These are phyloP conservation scores for Malassezia globosa DNA, from an alignment of 1,284 basidiomycete species.

Conservation along the genomic window DNA sequence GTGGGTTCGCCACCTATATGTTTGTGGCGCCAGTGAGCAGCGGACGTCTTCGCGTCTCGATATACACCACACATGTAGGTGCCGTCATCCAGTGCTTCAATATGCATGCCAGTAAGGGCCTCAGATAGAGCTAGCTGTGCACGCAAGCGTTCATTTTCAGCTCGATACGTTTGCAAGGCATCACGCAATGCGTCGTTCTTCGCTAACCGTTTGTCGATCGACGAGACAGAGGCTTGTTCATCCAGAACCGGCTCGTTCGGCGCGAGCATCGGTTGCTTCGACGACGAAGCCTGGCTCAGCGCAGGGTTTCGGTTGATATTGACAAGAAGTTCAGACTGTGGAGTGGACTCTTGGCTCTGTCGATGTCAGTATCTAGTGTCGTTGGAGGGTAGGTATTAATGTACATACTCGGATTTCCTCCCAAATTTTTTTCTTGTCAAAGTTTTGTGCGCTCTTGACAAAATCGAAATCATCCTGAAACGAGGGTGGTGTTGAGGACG, in stretches of 20 bases:
- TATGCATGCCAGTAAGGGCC: slow-evolving; percentile 10
- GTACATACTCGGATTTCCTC: slow-evolving; percentile 19
- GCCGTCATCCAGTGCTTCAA: not conserved
- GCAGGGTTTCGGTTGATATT: slow-evolving; percentile 8
- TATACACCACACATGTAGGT: slow-evolving; percentile 7
- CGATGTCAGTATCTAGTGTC: not conserved
- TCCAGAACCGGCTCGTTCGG: slow-evolving; percentile 13
- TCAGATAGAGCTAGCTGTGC: slow-evolving; percentile 10
- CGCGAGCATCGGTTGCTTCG: slow-evolving; percentile 13
- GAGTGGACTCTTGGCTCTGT: slow-evolving; percentile 7
- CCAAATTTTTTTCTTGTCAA: slow-evolving; percentile 19
- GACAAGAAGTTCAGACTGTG: slow-evolving; percentile 7
- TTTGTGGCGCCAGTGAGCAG: slow-evolving; percentile 10
- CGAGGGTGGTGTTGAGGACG: not conserved
- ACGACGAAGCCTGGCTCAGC: not conserved
- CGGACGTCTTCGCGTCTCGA: not conserved
- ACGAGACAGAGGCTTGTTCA: not conserved
- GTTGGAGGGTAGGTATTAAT: too few relatives aligned
- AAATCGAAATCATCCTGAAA: slow-evolving; percentile 14
- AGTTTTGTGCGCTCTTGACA: slow-evolving; percentile 14
- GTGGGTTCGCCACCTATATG: not conserved
- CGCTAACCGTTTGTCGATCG: not conserved
- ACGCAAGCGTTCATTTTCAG: not conserved
- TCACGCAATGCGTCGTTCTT: not conserved
- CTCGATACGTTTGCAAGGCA: not conserved